Base-by-base conservation (phyloP, 1,284 basidiomycete species). In the Austroboletus novae-zelandiae region DNA sequence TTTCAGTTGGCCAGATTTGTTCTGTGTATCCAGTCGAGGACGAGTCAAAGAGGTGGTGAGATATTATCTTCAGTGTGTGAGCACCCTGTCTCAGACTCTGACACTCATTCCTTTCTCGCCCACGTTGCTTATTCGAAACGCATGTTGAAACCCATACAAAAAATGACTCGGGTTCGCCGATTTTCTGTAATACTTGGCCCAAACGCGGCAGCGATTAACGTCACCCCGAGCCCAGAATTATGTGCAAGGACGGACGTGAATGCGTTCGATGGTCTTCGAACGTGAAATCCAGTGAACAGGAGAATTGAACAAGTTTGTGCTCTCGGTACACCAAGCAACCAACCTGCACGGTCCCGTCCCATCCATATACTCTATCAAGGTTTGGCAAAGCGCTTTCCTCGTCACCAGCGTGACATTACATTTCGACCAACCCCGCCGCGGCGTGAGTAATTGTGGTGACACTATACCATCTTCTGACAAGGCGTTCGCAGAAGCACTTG, bases 381-480 rank as follows among this genome's bases (percentile, higher is more conserved):
- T 36, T 36, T 4, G 25, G 20, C 39, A 30, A 14, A 49, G 29
- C 40, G 90, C 88, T 91, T 0, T 88, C 88, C 18, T 80, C 80
- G 2, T 77, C 77, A 11, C 88, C 89, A 0, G 88, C 88, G 86
- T 88, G 0, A 86, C 88, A 10, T 69, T 90, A 20, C 88, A 90
- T 61, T 90, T 90, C 62, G 88, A 86, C 54, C 88, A 91, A 61
- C 88, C 89, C 3, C 77, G 81, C 61, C 80, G 89, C 50, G 85
- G 83, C 17, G 89, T 90, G 70, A 45, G 85, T 77, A n/a, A 44
- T 36, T 27, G 39, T 23, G 25, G 13, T 32, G 14, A 32, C 45
- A 17, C 25, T 27, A 27, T 27, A 3, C 23, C 25, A 27, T 27
- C n/a, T 35, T 31, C 43, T 57, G 50, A 48, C 45, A 46, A 32